Evolutionary conservation across 495 filamentous ascomycete species (phyloP), one percentile per base, ranked within the genome.

Genomic region (Apiosordaria backusii): DNA sequence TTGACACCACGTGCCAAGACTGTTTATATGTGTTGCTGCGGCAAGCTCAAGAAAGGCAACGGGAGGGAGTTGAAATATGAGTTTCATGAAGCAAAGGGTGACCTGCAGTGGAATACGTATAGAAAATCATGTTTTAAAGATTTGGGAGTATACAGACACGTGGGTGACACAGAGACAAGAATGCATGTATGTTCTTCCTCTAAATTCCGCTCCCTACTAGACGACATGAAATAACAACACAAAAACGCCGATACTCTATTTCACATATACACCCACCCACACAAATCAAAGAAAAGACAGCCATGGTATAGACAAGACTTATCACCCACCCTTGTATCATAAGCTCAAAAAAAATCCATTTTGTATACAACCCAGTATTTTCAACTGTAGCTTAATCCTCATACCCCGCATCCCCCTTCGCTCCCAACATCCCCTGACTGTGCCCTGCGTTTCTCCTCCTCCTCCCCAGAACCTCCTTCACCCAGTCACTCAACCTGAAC

Each of bases 351-450:
- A 13, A 45, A 45, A 45, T 45, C 35, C 35, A 45, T 45, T 45
- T 45, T 45, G 35, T 45, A 45, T 45, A 45, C 35, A 45, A 45
- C 13, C 35, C 35, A 45, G 9, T n/a, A n/a, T n/a, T n/a, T n/a
- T n/a, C n/a, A 35, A 35, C 0, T 10, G 10, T 13, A 6, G 16
- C 5, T 45, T 15, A 45, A 7, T 45, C 35, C 35, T 45, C 35
- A 45, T 45, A 45, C 5, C 10, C 35, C 35, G 9, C 9, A 52
- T 64, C 24, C 4, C 57, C 58, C 62, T 74, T 70, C 7, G 27
- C 55, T 0, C 81, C 81, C 60, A 92, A 77, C 64, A 91, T 78
- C 4, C 83, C 86, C 70, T 85, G 86, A 64, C 85, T 89, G 60
- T 80, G 81, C 19, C 67, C 71, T 15, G 35, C 35, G 67, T 77